Conservation (phyloP, 2,329 filamentous ascomycete genomes). For the Myriosclerotinia duriaeana region DNA sequence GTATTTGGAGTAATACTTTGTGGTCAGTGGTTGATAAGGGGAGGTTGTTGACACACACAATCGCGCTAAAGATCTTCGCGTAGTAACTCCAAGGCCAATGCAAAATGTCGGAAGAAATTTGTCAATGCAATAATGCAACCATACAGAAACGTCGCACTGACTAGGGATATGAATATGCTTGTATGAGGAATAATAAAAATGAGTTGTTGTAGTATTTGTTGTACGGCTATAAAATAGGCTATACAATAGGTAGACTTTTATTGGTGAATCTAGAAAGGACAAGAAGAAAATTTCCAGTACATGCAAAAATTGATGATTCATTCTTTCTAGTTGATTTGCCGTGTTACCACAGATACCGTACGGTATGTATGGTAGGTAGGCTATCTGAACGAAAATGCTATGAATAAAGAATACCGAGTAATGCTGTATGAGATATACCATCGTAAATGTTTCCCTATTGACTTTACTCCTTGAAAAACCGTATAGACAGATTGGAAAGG, state of each 20-base stretch:
- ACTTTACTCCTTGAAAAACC: constrained; percentile 1
- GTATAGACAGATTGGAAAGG: constrained; percentile 10
- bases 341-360: constrained; percentile 7
- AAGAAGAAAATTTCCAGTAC: not conserved
- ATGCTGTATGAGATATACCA: not conserved
- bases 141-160: not conserved
- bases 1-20: constrained; percentile 27
- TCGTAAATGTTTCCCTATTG: constrained; percentile 1
- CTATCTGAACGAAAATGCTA: constrained; percentile 2
- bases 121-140: constrained; percentile 25
- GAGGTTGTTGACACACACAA: constrained; percentile 38
- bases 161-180: constrained; percentile 29
- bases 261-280: not conserved
- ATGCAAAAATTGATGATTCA: not conserved
- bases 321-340: not conserved
- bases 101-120: constrained; percentile 25
- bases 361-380: constrained; percentile 1
- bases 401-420: not conserved
- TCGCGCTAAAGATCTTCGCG: constrained; percentile 33
- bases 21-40: constrained; percentile 31
- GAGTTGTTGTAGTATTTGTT: constrained; percentile 4
- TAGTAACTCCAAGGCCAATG: constrained; percentile 21
- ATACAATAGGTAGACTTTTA: not conserved
- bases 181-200: constrained; percentile 5
- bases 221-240: not conserved